These are phyloP conservation scores for Monosporozyma siamensis DNA, from an alignment of 805 yeast genomes.

Conservation along the genomic window DNA sequence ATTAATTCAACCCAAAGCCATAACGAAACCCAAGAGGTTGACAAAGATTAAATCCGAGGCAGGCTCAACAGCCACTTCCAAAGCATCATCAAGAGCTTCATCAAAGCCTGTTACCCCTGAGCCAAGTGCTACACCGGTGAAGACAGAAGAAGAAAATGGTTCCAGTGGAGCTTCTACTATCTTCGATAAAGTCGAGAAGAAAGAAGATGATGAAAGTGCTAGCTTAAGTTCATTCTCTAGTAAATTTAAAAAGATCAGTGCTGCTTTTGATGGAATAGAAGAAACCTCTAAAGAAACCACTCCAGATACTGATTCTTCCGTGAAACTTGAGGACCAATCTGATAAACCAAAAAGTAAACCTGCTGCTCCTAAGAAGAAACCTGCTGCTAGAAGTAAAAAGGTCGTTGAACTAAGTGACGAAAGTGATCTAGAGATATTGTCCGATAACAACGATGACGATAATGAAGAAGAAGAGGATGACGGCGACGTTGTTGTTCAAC, in stretches of 20 bases:
- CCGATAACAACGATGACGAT: slow-evolving; percentile 5
- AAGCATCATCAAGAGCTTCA: slow-evolving; percentile 3
- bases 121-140: slow-evolving; percentile 5
- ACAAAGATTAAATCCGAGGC: slow-evolving; percentile 21
- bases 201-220: slow-evolving; percentile 10
- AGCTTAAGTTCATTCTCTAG: slow-evolving; percentile 24
- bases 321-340: not conserved
- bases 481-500: slow-evolving; percentile 10
- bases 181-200: slow-evolving; percentile 12
- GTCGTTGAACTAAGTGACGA: slow-evolving; percentile 16
- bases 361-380: no score
- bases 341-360: no score
- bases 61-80: slow-evolving; percentile 4
- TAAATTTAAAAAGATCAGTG: slow-evolving; percentile 26
- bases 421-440: slow-evolving; percentile 12
- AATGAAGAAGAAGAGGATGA: slow-evolving; percentile 18
- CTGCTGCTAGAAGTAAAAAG: slow-evolving; percentile 6
- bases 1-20: slow-evolving; percentile 20
- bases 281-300: slow-evolving; percentile 3
- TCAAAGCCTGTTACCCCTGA: not conserved
- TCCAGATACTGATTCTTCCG: not conserved
- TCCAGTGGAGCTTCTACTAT: slow-evolving; percentile 11
- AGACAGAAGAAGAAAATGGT: not conserved
- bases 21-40: slow-evolving; percentile 18
- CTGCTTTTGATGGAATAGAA: slow-evolving; percentile 19